These are phyloP conservation scores for Dillenia turbinata DNA, from an alignment of 164 flowering plant species.

Conservation along the genomic window DNA sequence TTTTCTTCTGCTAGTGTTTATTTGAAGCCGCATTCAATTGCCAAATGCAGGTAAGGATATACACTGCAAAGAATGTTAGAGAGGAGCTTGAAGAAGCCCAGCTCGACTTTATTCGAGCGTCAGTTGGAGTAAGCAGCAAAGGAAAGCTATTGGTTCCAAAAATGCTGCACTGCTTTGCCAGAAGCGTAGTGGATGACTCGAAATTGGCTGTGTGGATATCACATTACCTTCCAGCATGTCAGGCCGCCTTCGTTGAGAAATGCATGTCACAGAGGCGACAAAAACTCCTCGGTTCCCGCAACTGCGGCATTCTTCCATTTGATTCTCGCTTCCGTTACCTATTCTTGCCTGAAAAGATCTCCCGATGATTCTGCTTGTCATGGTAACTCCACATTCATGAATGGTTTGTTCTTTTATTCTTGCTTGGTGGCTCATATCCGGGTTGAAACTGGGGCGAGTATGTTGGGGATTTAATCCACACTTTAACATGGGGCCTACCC, in stretches of 20 bases:
- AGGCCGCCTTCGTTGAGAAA: constrained; percentile 61
- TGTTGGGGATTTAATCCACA: background rate
- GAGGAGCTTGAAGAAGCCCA: constrained; percentile 65
- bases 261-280: constrained; percentile 56
- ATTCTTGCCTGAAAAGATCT: constrained; percentile 43
- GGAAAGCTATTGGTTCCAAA: constrained; percentile 75
- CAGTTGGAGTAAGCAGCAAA: constrained; percentile 66
- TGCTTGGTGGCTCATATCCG: background rate
- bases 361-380: constrained; percentile 1
- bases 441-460: too few relatives aligned
- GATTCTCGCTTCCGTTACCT: constrained; percentile 75
- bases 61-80: constrained; percentile 47
- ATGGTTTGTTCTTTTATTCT: background rate
- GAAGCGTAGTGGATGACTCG: constrained; percentile 48
- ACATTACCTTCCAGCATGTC: constrained; percentile 53
- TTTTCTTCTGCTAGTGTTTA: background rate
- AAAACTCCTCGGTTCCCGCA: constrained; percentile 50
- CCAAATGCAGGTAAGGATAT: constrained; percentile 60
- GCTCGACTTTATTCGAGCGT: constrained; percentile 60
- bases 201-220: constrained; percentile 62
- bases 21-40: background rate
- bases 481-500: background rate
- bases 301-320: constrained; percentile 60
- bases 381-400: too few relatives aligned
- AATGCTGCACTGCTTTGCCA: constrained; percentile 64